Evolutionary conservation across 2,329 filamentous ascomycete genomes (phyloP).

Genomic region (Colletotrichum gigasporum): DNA sequence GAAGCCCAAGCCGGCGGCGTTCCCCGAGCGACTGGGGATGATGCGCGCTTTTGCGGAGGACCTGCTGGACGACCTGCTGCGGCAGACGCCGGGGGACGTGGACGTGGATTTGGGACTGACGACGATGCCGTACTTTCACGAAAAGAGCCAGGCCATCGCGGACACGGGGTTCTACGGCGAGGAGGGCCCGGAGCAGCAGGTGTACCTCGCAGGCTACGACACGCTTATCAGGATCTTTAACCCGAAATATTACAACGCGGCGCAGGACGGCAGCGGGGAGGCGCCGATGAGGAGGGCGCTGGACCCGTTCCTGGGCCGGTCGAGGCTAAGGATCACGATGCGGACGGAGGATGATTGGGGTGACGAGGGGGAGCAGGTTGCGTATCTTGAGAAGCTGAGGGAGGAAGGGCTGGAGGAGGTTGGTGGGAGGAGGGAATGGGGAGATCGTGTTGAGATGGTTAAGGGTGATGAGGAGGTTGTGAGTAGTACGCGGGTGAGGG

Average conservation of each 20-base stretch:
- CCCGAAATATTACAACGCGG: slow-evolving; percentile 72
- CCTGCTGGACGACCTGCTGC: slow-evolving; percentile 45
- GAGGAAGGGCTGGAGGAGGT: slow-evolving; percentile 57
- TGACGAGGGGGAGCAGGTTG: slow-evolving; percentile 59
- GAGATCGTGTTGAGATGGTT: slow-evolving; percentile 66
- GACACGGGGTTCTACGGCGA: slow-evolving; percentile 51
- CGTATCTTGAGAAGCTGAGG: slow-evolving; percentile 61
- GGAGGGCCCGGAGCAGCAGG: slow-evolving; percentile 53
- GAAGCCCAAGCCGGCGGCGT: slow-evolving; percentile 71
- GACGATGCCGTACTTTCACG: slow-evolving; percentile 76
- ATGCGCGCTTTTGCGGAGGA: slow-evolving; percentile 76
- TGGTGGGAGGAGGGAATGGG: slow-evolving; percentile 69
- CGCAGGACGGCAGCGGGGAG: background rate
- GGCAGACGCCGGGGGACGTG: slow-evolving; percentile 1
- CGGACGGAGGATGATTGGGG: slow-evolving; percentile 71
- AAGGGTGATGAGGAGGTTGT: slow-evolving; percentile 56
- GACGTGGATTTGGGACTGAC: slow-evolving; percentile 75
- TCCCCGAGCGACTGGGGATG: slow-evolving; percentile 74
- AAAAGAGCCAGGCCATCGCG: slow-evolving; percentile 72
- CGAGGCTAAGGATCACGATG: slow-evolving; percentile 71
- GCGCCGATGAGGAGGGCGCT: slow-evolving; percentile 64
- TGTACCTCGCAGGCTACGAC: slow-evolving; percentile 80
- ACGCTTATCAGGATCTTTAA: slow-evolving; percentile 78
- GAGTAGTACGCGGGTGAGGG: slow-evolving; percentile 72
- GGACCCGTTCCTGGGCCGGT: slow-evolving; percentile 69